Conservation (phyloP, 139 green algal species). For the Picochlorum sp. region DNA sequence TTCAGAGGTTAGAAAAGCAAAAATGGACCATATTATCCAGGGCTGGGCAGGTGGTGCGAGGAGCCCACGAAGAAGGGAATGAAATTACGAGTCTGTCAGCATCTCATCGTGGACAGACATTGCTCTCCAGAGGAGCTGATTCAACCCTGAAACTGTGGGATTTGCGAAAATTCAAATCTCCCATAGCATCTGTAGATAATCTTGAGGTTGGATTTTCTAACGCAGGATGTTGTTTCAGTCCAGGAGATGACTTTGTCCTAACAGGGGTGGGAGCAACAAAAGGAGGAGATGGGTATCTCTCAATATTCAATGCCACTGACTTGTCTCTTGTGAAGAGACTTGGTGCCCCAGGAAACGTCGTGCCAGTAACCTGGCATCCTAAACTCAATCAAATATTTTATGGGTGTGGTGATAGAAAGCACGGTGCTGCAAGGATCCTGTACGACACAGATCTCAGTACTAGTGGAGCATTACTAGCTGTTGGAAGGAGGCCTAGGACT, state of each 20-base stretch:
- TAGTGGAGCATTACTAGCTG: slow-evolving; percentile 64
- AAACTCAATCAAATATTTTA: slow-evolving; percentile 91
- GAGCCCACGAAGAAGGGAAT: slow-evolving; percentile 38
- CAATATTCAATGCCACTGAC: slow-evolving; percentile 40
- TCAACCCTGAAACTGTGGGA: slow-evolving; percentile 79
- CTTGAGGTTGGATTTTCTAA: slow-evolving; percentile 51
- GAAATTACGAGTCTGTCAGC: slow-evolving; percentile 79
- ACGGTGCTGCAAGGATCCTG: slow-evolving; percentile 55
- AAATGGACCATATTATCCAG: slow-evolving; percentile 65
- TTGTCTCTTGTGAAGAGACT: slow-evolving; percentile 44
- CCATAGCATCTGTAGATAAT: slow-evolving; percentile 43
- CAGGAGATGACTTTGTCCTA: slow-evolving; percentile 67
- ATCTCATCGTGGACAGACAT: slow-evolving; percentile 45
- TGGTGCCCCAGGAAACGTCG: slow-evolving; percentile 47
- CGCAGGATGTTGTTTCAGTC: slow-evolving; percentile 67
- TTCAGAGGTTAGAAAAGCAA: slow-evolving; percentile 67
- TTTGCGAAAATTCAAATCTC: slow-evolving; percentile 67
- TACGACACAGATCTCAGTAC: slow-evolving; percentile 69
- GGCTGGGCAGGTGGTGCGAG: slow-evolving; percentile 34
- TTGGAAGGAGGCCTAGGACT: slow-evolving; percentile 36
- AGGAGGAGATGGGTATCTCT: slow-evolving; percentile 28
- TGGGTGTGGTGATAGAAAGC: slow-evolving; percentile 51
- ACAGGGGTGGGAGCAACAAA: slow-evolving; percentile 46
- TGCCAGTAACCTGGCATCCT: slow-evolving; percentile 72
- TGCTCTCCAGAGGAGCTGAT: slow-evolving; percentile 73